Evolutionary conservation across 2,329 filamentous ascomycete species (phyloP), one percentile per base, ranked within the genome.

Genomic region (Botrytis hyacinthi): DNA sequence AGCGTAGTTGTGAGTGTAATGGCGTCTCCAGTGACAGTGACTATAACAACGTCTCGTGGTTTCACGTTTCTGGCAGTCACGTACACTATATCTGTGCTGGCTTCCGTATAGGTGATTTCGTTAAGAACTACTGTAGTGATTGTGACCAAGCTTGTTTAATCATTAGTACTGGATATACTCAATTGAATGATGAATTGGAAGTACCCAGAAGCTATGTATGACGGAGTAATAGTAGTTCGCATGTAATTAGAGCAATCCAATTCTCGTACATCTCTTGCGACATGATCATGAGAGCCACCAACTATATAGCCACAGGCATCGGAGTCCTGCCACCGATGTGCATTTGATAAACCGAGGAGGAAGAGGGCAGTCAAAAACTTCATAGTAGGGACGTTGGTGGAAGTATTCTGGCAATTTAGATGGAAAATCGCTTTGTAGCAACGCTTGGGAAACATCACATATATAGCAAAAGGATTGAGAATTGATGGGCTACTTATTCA

Each of bases 181-280:
- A 26, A 54, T 26, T 48, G 20, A 29, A 5, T 37, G 10, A 32
- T 40, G 26, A 18, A 29, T 29, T 22, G 6, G 35, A 37, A 37
- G 35, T 54, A 54, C 65, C 32, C 32, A 68, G 65, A 68, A 54
- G 65, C 46, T 54, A 68, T 26, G 35, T 68, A 68, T 26, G 65
- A 68, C 18, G 46, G 65, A n/a, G 51, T 32, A 54, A 70, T n/a
- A 35, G 37, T 70, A 44, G 51, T 60, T n/a, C 22, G n/a, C 51
- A 70, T 70, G 37, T 70, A 70, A 44, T 20, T 44, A 18, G 37
- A 70, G 29, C 67, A 70, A 70, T 70, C 67, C 4, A 70, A 44
- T 32, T 70, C 67, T 70, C 67, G 35, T 37, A 59, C 37, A 26
- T 59, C 18, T 60, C 54, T 70, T 59, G 67, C 48, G 10, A 70